Base-by-base conservation (phyloP, 139 green algal species). In the Desmodesmus armatus region DNA sequence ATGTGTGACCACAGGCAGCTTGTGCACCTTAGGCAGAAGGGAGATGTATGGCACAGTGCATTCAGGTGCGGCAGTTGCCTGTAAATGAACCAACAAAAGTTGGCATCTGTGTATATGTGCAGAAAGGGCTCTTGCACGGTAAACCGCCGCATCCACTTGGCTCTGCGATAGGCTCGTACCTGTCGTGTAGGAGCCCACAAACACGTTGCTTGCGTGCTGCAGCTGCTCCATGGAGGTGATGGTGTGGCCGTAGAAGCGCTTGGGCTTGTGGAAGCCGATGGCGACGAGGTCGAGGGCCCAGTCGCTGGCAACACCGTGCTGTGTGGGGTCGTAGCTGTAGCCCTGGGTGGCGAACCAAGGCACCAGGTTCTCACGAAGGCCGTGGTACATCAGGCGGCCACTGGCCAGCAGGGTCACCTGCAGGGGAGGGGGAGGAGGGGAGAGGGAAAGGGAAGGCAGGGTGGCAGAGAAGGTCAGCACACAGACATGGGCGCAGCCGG, bases 401-500 rank as follows among this genome's bases (percentile, higher is more conserved):
- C 37, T 75, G 21, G 88, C 90, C 53, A 99, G 75, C 37, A 99
- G 90, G 1, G 96, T 86, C 40, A 98, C 80, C 89, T 98, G 94
- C 17, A 60, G n/a, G n/a, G n/a, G n/a, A n/a, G n/a, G n/a, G n/a
- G n/a, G n/a, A n/a, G n/a, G n/a, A n/a, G n/a, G n/a, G n/a, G n/a
- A n/a, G n/a, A n/a, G n/a, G n/a, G n/a, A n/a, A n/a, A n/a, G n/a
- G n/a, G n/a, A n/a, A n/a, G n/a, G n/a, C n/a, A n/a, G n/a, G n/a
- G n/a, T n/a, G n/a, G n/a, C n/a, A 15, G 3, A 33, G 21, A 0
- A 4, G 55, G 55, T 65, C 55, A 65, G 55, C 55, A 65, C 7
- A 62, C n/a, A n/a, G n/a, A n/a, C n/a, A n/a, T n/a, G n/a, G n/a
- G n/a, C n/a, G n/a, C n/a, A n/a, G n/a, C n/a, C n/a, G n/a, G n/a